phyloP scores from a whole-genome alignment of 2,329 filamentous ascomycete species.

The Fusarium humuli region DNA sequence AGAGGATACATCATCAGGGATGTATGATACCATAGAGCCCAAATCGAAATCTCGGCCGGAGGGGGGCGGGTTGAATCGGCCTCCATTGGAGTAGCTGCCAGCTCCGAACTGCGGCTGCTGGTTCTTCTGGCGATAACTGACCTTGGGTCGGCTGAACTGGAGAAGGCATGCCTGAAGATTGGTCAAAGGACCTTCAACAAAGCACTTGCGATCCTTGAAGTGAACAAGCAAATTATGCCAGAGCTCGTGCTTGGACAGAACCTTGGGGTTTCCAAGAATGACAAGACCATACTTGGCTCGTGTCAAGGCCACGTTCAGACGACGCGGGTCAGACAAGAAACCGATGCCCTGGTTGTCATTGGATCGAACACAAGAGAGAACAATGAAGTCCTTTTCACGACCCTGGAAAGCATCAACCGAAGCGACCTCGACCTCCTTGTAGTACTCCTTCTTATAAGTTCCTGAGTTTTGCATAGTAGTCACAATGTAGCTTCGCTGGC shows the following conservation, averaged over 20 bases:
- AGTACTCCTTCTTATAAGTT: constrained; percentile 97
- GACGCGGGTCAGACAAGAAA: constrained; percentile 96
- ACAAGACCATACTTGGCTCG: constrained; percentile 97
- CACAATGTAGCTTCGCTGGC: constrained; percentile 97
- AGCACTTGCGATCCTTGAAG: constrained; percentile 96
- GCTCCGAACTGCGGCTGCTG: constrained; percentile 72
- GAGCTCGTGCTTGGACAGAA: constrained; percentile 95
- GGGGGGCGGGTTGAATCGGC: constrained; percentile 57
- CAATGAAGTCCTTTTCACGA: constrained; percentile 98
- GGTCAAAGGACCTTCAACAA: constrained; percentile 93
- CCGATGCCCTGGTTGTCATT: constrained; percentile 99
- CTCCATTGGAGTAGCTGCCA: constrained; percentile 54
- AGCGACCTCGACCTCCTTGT: constrained; percentile 98
- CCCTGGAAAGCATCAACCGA: constrained; percentile 99
- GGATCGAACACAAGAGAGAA: constrained; percentile 95
- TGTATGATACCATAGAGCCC: constrained; percentile 92
- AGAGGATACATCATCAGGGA: constrained; percentile 96
- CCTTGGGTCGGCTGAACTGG: constrained; percentile 94
- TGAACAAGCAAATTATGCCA: constrained; percentile 97
- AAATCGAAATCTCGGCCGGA: constrained; percentile 73
- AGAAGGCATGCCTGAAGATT: constrained; percentile 96
- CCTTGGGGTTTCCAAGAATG: constrained; percentile 97
- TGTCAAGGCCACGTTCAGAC: constrained; percentile 96
- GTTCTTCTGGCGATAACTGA: constrained; percentile 91
- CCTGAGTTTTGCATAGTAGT: constrained; percentile 99